Base-by-base conservation (phyloP, 192 early-diverging fungal genomes). In the Gamsiella multidivaricata region DNA sequence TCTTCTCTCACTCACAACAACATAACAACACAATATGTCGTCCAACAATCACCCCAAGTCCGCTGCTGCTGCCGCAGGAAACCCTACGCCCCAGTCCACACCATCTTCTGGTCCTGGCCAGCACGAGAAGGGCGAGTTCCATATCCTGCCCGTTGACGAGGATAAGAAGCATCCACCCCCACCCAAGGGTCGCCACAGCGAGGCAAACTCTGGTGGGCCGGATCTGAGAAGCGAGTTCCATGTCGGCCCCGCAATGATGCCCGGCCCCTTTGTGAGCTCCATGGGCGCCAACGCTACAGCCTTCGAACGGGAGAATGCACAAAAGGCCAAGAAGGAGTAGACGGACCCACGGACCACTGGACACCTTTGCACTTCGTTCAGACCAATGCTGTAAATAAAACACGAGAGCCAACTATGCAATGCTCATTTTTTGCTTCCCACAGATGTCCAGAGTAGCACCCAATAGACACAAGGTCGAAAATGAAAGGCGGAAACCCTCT, bases 91-190 rank as follows among this genome's bases (percentile, higher is more conserved):
- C 6, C 20, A 58, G 39, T 17, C 42, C 31, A 46, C 22, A 31
- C 26, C 8, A 5, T 26, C 52, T 22, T 34, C 46, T 41, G 54
- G 54, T 8, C 59, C 53, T 49, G 71, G 64, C 50, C 46, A 61
- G 20, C 72, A 67, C 42, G 50, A 75, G 51, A 53, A 66, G 42
- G 65, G 59, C 42, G 73, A 78, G 59, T 78, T 78, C 59, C 31
- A 78, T 37, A 78, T 78, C 54, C 39, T 78, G n/a, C 73, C 73
- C 33, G 28, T 78, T 12, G 73, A 78, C 46, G 73, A 78, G 25
- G 65, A 68, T 54, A 78, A 68, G 32, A 78, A 78, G 59, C 56
- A 78, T 54, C 43, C 53, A 18, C 73, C 73, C 26, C 65, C 73
- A n/a, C 73, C 73, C 34, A 54, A 66, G 42, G 54, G 65, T 17